These are phyloP conservation scores for Corylus avellana DNA, from an alignment of 306 rosid genomes.

Conservation along the genomic window DNA sequence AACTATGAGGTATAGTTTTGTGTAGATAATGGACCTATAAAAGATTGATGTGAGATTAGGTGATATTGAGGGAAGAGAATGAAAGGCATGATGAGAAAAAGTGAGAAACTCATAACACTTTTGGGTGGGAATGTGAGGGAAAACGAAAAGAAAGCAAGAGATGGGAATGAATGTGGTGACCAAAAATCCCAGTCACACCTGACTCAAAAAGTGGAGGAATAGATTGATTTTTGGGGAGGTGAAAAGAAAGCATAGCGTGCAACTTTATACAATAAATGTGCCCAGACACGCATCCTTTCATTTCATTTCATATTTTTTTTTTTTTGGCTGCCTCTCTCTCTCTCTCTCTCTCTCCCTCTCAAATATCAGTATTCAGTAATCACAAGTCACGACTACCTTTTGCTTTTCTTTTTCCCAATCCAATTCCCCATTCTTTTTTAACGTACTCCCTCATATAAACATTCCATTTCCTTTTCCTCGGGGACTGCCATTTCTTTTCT, in stretches of 20 bases:
- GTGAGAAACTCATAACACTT: too few species aligned
- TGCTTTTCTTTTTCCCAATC: constrained; percentile 31
- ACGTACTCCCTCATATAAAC: constrained; percentile 32
- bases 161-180: constrained; percentile 3
- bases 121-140: too few species aligned
- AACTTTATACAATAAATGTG: constrained; percentile 77
- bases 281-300: constrained; percentile 38
- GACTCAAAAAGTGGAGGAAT: constrained; percentile 41
- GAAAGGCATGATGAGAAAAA: too few species aligned
- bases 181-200: constrained; percentile 46
- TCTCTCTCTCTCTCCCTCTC: background rate
- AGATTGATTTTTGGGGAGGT: constrained; percentile 49
- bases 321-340: constrained; percentile 5
- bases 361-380: background rate
- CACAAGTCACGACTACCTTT: constrained; percentile 2
- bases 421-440: constrained; percentile 29
- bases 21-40: too few species aligned
- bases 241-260: constrained; percentile 71
- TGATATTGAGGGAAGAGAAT: too few species aligned
- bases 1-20: too few species aligned
- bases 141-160: too few species aligned
- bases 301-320: constrained; percentile 11
- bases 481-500: constrained; percentile 3
- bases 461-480: constrained; percentile 41
- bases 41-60: too few species aligned